A percentile compares a stretch with the other conserved stretches of the same genome.
Conservation (phyloP, 2,329 filamentous ascomycete genomes). For the Tolypocladium tundrense region DNA sequence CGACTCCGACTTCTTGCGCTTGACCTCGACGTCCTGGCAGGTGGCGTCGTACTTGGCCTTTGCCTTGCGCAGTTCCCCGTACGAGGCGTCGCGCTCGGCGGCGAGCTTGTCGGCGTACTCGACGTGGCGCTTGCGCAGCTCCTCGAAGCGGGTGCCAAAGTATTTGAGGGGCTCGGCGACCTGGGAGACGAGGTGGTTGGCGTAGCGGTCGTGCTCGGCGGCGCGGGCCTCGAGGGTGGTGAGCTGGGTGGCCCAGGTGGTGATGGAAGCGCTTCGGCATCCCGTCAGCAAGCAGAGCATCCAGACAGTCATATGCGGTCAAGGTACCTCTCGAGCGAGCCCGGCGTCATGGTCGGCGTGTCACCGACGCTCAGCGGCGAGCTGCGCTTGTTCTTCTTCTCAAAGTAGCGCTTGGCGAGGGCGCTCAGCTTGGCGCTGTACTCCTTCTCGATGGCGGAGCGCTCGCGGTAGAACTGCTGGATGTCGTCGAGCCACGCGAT, state of each 20-base stretch:
- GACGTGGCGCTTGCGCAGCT: constrained; percentile 79
- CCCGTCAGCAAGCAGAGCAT: constrained; percentile 11
- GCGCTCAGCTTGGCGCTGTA: constrained; percentile 81
- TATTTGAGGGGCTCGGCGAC: constrained; percentile 81
- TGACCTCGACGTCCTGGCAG: constrained; percentile 90
- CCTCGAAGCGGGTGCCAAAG: constrained; percentile 68
- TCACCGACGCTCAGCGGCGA: constrained; percentile 87
- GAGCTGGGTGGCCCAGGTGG: constrained; percentile 92
- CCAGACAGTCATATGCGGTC: neutral
- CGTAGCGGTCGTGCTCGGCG: constrained; percentile 79
- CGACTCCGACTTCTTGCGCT: constrained; percentile 88
- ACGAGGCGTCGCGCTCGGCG: constrained; percentile 76
- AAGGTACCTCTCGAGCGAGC: constrained; percentile 73
- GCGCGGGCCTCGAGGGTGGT: constrained; percentile 82
- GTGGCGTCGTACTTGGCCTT: constrained; percentile 89
- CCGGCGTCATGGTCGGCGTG: constrained; percentile 83
- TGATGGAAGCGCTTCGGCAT: constrained; percentile 69
- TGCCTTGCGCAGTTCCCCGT: constrained; percentile 75
- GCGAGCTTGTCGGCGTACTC: constrained; percentile 86
- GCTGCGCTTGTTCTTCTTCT: constrained; percentile 89
- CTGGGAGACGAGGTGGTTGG: constrained; percentile 64
- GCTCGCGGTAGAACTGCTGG: constrained; percentile 93
- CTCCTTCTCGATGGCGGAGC: constrained; percentile 90
- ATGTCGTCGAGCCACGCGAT: constrained; percentile 96
- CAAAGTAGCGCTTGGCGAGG: constrained; percentile 91